Conservation (phyloP, 1,284 basidiomycete genomes). For the Polyporus tsugae region DNA sequence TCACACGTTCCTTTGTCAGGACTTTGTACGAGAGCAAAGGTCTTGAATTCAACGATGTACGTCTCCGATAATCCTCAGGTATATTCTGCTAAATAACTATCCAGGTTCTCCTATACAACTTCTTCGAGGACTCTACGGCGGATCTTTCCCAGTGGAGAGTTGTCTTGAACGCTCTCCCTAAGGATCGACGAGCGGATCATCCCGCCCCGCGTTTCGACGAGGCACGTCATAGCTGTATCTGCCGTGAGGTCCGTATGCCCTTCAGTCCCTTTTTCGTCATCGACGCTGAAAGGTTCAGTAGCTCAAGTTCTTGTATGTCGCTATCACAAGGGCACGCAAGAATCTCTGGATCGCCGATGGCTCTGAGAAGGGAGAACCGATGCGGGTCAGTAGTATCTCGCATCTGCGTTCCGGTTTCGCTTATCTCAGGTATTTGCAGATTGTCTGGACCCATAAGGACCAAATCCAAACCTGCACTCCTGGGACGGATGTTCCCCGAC, state of each 20-base stretch:
- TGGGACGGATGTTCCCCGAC: constrained; percentile 51
- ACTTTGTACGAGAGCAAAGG: constrained; percentile 81
- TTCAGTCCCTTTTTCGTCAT: not conserved
- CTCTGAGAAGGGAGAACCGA: constrained; percentile 62
- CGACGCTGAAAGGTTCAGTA: constrained; percentile 36
- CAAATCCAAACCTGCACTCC: constrained; percentile 55
- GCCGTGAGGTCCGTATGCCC: constrained; percentile 58
- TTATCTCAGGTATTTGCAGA: constrained; percentile 42
- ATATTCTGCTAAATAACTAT: constrained; percentile 1
- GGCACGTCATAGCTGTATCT: constrained; percentile 62
- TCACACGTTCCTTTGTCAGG: constrained; percentile 44
- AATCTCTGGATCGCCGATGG: constrained; percentile 74
- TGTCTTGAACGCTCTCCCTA: constrained; percentile 54
- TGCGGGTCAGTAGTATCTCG: constrained; percentile 54
- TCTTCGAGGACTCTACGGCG: constrained; percentile 70
- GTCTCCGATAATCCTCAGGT: constrained; percentile 25
- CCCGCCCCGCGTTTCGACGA: constrained; percentile 60
- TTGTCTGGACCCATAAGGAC: constrained; percentile 54
- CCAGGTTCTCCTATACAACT: constrained; percentile 76
- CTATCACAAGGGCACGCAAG: constrained; percentile 71
- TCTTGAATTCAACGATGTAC: constrained; percentile 75
- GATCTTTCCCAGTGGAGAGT: constrained; percentile 65
- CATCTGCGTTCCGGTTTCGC: not conserved
- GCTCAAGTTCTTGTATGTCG: constrained; percentile 76
- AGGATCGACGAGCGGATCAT: constrained; percentile 33